Conservation (phyloP, 1,139 yeast genomes). For the Lodderomyces jiufengensis region DNA sequence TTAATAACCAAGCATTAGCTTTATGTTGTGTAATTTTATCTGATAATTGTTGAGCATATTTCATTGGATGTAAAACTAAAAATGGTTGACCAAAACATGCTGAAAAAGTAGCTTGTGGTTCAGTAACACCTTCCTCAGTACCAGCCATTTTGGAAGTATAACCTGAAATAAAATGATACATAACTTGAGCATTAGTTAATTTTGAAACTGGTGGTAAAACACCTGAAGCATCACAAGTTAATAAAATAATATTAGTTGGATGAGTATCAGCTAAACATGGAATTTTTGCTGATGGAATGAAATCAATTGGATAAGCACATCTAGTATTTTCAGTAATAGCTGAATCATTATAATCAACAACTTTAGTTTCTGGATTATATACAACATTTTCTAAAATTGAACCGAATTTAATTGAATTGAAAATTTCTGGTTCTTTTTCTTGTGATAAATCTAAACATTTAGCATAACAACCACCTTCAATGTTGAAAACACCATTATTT, state of each 20-base stretch:
- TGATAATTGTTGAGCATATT: conserved; percentile 93
- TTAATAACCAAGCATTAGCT: conserved; percentile 93
- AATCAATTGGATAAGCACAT: conserved; percentile 98
- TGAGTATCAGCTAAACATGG: conserved; percentile 90
- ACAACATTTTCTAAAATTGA: conserved; percentile 92
- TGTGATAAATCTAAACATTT: conserved; percentile 87
- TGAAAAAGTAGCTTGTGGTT: conserved; percentile 96
- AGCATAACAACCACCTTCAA: conserved; percentile 99
- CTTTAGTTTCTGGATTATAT: conserved; percentile 74
- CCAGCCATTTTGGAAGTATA: conserved; percentile 99
- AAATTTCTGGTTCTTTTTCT: conserved; percentile 97
- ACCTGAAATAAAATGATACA: conserved; percentile 98
- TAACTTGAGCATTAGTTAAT: conserved; percentile 91
- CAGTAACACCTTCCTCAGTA: conserved; percentile 98
- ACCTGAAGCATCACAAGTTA: conserved; percentile 98
- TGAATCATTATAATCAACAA: conserved; percentile 80
- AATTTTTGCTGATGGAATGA: conserved; percentile 91
- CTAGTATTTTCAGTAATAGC: conserved; percentile 94
- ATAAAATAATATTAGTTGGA: conserved; percentile 87
- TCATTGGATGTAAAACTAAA: conserved; percentile 97
- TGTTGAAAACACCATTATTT: conserved; percentile 96
- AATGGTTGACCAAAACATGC: conserved; percentile 99
- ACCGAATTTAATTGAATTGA: conserved; percentile 91
- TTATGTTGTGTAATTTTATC: conserved; percentile 87
- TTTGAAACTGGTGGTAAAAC: conserved; percentile 96